Base-by-base conservation (phyloP, 805 yeast genomes). In the Starmerella gropengiesseri region DNA sequence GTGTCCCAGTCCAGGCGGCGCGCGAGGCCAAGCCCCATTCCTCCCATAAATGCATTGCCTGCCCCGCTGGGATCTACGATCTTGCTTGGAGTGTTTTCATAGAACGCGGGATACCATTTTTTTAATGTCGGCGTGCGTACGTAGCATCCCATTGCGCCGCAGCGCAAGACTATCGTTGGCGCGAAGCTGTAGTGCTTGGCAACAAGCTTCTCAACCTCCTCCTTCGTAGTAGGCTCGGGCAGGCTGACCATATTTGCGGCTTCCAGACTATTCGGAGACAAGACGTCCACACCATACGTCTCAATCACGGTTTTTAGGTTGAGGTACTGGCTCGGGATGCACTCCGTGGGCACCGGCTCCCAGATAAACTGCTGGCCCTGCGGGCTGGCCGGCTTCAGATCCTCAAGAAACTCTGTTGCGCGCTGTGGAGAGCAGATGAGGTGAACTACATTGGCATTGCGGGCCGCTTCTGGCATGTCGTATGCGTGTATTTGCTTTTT, bases 61-160 rank as follows among this genome's bases (percentile, higher is more conserved):
- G 94, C 95, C 0, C 97, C 97, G 0, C 96, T 87, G 2, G 95
- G 93, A 59, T 87, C 97, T 1, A 81, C 66, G 0, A 86, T 86
- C 37, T 60, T 58, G 3, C 55, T 52, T 17, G 62, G 64, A 16
- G 62, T 59, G 11, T 55, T 59, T 5, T 16, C 34, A 55, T 86
- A 94, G 59, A 80, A 89, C 1, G 95, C 83, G 0, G 91, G 87
- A 18, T 75, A 69, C 75, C 81, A 73, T 9, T 55, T 45, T 1
- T 43, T 50, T 4, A 53, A 37, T 2, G 13, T 8, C 3, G 17
- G 30, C 6, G 45, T 23, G 0, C 60, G 58, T 1, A 49, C 39
- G 18, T 68, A 67, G 50, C 86, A 75, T 0, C 96, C 96, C 21
- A 69, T 47, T 1, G 71, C 65, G 1, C 96, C 96, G 54, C 94